Conservation (phyloP, 371 early-diverging fungal genomes). For the Lichtheimia ramosa region DNA sequence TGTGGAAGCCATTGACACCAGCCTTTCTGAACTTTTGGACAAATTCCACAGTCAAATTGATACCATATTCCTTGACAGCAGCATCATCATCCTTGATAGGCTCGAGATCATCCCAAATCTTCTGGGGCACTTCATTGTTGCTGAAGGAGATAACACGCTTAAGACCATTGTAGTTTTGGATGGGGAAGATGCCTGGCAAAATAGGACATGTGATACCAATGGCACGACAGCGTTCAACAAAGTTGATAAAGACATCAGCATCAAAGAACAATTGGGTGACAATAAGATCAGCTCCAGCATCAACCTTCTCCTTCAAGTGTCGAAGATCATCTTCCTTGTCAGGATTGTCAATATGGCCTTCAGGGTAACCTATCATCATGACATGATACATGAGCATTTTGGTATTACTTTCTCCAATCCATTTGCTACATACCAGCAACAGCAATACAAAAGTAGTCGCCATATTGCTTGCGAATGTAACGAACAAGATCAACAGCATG, state of each 20-base stretch:
- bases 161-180: constrained; percentile 87
- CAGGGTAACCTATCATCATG: constrained; percentile 70
- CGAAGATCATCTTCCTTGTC: constrained; percentile 75
- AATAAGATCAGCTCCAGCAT: constrained; percentile 90
- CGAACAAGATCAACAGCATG: constrained; percentile 85
- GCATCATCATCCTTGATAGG: constrained; percentile 95
- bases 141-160: constrained; percentile 83
- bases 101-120: constrained; percentile 83
- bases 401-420: neutral
- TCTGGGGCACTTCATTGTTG: constrained; percentile 83
- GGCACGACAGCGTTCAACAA: constrained; percentile 75
- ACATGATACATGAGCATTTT: neutral
- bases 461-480: constrained; percentile 88
- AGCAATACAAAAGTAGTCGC: constrained; percentile 93
- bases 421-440: constrained; percentile 72
- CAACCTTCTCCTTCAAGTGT: constrained; percentile 84
- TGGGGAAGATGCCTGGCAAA: constrained; percentile 94
- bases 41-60: constrained; percentile 83
- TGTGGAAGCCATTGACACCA: constrained; percentile 77
- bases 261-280: constrained; percentile 96
- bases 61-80: constrained; percentile 92
- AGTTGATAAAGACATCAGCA: constrained; percentile 77
- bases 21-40: constrained; percentile 65
- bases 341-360: constrained; percentile 80
- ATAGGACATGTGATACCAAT: constrained; percentile 86